A percentile compares a stretch with the other conserved stretches of the same genome.
These are phyloP conservation scores for Pythium guiyangense DNA, from an alignment of 352 stramenopile genomes.

Conservation along the genomic window DNA sequence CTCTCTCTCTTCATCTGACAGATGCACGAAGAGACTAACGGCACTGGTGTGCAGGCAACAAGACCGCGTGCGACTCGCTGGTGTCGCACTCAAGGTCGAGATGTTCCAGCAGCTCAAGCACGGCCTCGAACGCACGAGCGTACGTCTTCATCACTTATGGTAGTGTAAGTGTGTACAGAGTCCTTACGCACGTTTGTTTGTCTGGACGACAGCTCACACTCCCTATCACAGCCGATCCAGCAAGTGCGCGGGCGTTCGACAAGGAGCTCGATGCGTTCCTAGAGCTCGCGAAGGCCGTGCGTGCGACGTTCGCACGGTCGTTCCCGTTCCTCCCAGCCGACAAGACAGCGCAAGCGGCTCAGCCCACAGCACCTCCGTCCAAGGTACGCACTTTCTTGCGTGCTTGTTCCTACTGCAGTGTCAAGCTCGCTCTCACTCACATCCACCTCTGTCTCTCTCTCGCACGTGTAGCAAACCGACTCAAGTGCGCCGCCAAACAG, in stretches of 20 bases:
- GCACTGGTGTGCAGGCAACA: conserved; percentile 32
- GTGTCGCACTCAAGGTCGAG: conserved; percentile 55
- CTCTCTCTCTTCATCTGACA: neutral
- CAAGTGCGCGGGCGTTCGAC: conserved; percentile 35
- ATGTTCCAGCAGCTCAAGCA: conserved; percentile 67
- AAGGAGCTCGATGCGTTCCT: conserved; percentile 58
- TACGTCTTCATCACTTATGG: no score
- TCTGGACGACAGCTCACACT: conserved; percentile 39
- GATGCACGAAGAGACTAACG: neutral
- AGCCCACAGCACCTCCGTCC: neutral
- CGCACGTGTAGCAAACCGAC: neutral
- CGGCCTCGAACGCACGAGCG: conserved; percentile 59
- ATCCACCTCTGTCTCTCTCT: no score
- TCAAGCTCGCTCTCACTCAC: no score
- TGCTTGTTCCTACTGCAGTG: no score
- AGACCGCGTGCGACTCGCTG: conserved; percentile 55
- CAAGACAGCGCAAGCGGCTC: conserved; percentile 4
- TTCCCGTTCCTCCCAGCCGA: conserved; percentile 54
- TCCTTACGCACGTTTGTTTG: no score
- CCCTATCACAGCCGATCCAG: conserved; percentile 36
- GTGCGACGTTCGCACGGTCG: conserved; percentile 42
- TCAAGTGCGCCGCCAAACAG: conserved; percentile 2
- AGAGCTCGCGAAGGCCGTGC: conserved; percentile 37
- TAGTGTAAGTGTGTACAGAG: no score
- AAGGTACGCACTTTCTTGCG: conserved; percentile 13